These are phyloP conservation scores for Pseudohyphozyma bogoriensis DNA, from an alignment of 768 basidiomycete genomes.

Conservation along the genomic window DNA sequence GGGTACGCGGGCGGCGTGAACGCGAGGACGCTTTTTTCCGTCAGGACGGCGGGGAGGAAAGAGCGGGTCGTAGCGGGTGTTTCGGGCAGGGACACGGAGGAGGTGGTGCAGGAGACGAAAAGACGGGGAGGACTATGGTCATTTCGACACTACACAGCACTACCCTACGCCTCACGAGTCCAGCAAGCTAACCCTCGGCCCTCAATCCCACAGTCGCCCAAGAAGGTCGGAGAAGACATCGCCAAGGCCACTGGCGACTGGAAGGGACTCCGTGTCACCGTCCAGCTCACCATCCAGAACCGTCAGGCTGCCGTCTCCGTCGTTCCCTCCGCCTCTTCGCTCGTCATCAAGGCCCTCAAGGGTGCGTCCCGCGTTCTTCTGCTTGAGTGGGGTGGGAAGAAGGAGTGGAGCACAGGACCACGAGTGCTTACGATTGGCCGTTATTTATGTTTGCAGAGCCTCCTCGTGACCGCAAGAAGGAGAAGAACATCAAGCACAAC, in stretches of 20 bases:
- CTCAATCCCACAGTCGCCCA: constrained; percentile 63
- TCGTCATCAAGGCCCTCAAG: constrained; percentile 96
- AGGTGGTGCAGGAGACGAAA: no score
- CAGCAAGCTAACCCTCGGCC: not conserved
- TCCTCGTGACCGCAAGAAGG: constrained; percentile 98
- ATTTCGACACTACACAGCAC: no score
- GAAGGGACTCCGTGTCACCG: constrained; percentile 99
- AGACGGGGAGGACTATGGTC: no score
- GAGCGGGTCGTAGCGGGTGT: no score
- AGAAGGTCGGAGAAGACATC: constrained; percentile 99
- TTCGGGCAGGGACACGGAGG: no score
- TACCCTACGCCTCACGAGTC: not conserved
- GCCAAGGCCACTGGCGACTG: constrained; percentile 95
- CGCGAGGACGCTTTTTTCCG: no score
- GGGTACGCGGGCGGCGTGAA: not conserved
- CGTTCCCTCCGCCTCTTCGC: constrained; percentile 91
- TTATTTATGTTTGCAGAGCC: constrained; percentile 54
- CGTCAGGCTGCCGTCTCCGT: constrained; percentile 95
- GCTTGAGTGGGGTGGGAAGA: not conserved
- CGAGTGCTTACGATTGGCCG: no score
- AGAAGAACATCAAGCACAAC: constrained; percentile 99
- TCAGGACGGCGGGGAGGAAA: no score
- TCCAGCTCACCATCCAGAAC: constrained; percentile 98
- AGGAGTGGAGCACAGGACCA: no score
- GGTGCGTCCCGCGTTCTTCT: constrained; percentile 46